Evolutionary conservation across 192 early-diverging fungal species (phyloP), one percentile per base, ranked within the genome.

Genomic region (Martensiomyces pterosporus): DNA sequence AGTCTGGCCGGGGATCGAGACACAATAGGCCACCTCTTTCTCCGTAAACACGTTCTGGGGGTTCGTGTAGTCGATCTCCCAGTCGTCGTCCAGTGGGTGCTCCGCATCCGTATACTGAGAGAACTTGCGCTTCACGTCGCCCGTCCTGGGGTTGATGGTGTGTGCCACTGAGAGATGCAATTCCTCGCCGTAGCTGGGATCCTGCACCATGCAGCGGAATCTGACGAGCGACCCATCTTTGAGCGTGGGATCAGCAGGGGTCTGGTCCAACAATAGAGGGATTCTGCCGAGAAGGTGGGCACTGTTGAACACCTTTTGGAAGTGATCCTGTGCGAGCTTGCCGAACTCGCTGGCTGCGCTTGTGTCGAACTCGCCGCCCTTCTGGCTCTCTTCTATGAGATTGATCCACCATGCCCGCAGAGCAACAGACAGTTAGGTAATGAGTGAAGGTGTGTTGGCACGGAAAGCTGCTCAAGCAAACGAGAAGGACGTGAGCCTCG

Each of bases 191-290:
- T 86, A 80, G 39, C 82, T 79, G 2, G 85, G 85, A 39, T 90
- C 86, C 63, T 90, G 88, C 4, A 90, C 78, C 88, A 90, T 90
- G 64, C 83, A 85, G 32, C 82, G 70, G 52, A 88, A 88, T n/a
- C 86, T 58, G 15, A 87, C 82, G 4, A 90, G 67, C 9, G 60
- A 47, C 2, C 66, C 71, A 23, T 21, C 19, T 38, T 66, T 57
- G 23, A 19, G 50, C 23, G 21, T 52, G 2, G 22, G 9, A 4
- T 9, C 8, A 16, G 3, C 22, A 1, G 25, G 12, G 3, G 46
- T 12, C 13, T 41, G 24, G 14, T 41, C 47, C 8, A 58, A 57
- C 19, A 58, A 55, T 1, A n/a, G n/a, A n/a, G 70, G 70, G 19
- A 74, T 58, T 8, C 24, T 45, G 16, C 66, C 38, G 7, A 65